Conservation (phyloP, 108 stramenopile species). For the Fistulifera pelliculosa region DNA sequence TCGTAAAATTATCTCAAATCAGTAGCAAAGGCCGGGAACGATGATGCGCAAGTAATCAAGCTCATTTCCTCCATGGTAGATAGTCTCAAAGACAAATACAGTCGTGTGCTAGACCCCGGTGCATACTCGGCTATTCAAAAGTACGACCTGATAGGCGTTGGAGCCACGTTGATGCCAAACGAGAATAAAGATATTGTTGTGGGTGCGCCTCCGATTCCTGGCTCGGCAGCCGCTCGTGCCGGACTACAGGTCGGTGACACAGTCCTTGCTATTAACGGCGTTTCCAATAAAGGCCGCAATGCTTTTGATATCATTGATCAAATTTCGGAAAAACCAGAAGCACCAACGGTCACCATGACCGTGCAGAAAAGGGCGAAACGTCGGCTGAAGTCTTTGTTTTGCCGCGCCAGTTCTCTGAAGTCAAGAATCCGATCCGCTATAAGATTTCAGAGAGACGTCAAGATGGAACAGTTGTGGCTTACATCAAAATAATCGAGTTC, state of each 20-base stretch:
- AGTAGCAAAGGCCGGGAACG: slow-evolving; percentile 8
- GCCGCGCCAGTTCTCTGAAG: slow-evolving; percentile 45
- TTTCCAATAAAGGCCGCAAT: slow-evolving; percentile 54
- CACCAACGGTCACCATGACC: slow-evolving; percentile 53
- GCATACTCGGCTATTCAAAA: slow-evolving; percentile 71
- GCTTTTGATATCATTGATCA: slow-evolving; percentile 86
- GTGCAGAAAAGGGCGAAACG: slow-evolving; percentile 23
- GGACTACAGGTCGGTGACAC: slow-evolving; percentile 64
- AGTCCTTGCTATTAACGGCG: slow-evolving; percentile 69
- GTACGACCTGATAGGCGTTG: slow-evolving; percentile 83
- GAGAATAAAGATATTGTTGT: slow-evolving; percentile 51
- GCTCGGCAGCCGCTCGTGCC: slow-evolving; percentile 51
- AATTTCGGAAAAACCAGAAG: slow-evolving; percentile 66
- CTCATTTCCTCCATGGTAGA: slow-evolving; percentile 51
- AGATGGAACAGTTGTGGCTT: slow-evolving; percentile 84
- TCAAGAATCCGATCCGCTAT: slow-evolving; percentile 58
- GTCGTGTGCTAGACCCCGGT: slow-evolving; percentile 48
- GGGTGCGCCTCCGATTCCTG: slow-evolving; percentile 68
- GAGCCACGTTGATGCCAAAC: slow-evolving; percentile 74
- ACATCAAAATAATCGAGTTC: slow-evolving; percentile 81
- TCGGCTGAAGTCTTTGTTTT: slow-evolving; percentile 19
- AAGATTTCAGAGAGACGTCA: slow-evolving; percentile 52
- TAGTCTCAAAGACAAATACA: slow-evolving; percentile 73
- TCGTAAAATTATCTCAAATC: background rate
- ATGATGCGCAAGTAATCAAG: slow-evolving; percentile 38